These are phyloP conservation scores for Pythium guiyangense DNA, from an alignment of 352 stramenopile genomes.

Conservation along the genomic window DNA sequence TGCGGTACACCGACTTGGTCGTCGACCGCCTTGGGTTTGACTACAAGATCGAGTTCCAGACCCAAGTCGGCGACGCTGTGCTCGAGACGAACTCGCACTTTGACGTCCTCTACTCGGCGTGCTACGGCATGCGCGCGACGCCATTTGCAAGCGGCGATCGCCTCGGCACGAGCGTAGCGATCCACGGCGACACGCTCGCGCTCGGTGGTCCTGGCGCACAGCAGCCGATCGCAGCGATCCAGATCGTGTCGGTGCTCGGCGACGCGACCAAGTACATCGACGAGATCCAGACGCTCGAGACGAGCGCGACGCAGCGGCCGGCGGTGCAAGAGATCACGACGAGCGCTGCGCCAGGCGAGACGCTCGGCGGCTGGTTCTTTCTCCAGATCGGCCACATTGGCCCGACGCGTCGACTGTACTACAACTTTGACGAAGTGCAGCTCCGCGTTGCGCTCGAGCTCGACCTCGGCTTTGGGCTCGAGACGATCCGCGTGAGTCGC, in stretches of 20 bases:
- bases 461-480: conserved; percentile 61
- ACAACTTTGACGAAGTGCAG: conserved; percentile 65
- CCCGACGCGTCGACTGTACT: conserved; percentile 50
- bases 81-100: conserved; percentile 53
- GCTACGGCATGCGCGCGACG: conserved; percentile 56
- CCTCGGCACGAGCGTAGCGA: conserved; percentile 60
- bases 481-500: conserved; percentile 54
- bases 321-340: conserved; percentile 70
- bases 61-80: conserved; percentile 28
- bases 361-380: conserved; percentile 69
- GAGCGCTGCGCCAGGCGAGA: conserved; percentile 55
- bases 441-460: conserved; percentile 66
- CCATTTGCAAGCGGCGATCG: conserved; percentile 52
- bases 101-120: conserved; percentile 67
- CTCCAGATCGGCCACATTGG: conserved; percentile 51
- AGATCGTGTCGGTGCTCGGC: conserved; percentile 57
- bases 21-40: conserved; percentile 69
- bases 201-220: conserved; percentile 58
- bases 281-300: conserved; percentile 70
- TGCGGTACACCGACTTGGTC: conserved; percentile 63
- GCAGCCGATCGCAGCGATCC: conserved; percentile 57
- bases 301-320: conserved; percentile 42
- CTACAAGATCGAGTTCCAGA: conserved; percentile 61
- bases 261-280: conserved; percentile 50
- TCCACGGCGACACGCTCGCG: conserved; percentile 62